A percentile compares a stretch with the other conserved stretches of the same genome.
These are phyloP conservation scores for Sphagnum fallax DNA, from an alignment of 228 moss, liverwort and hornwort genomes.

Conservation along the genomic window DNA sequence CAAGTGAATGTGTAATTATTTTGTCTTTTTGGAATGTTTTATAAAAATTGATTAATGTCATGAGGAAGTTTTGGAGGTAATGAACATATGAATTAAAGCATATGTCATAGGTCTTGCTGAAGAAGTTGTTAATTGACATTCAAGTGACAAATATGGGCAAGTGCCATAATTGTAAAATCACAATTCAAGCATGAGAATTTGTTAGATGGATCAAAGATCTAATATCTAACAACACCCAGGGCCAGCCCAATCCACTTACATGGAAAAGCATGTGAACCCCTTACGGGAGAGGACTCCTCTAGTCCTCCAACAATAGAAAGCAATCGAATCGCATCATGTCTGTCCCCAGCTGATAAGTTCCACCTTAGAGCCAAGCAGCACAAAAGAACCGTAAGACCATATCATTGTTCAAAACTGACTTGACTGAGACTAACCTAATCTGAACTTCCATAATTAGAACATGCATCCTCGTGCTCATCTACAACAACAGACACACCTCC, in stretches of 20 bases:
- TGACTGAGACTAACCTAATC: background rate
- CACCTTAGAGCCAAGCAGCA: background rate
- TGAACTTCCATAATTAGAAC: constrained; percentile 6
- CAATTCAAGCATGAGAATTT: no score
- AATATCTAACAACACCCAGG: background rate
- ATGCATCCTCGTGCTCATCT: constrained; percentile 10
- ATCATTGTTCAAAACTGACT: background rate
- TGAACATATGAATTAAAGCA: no score
- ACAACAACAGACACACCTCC: background rate
- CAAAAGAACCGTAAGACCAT: background rate
- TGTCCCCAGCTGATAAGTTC: background rate
- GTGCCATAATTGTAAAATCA: no score
- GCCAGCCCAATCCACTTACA: background rate
- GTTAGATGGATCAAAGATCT: no score
- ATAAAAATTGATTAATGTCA: no score
- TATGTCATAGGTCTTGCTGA: no score
- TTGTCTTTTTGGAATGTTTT: no score
- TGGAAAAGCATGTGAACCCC: background rate
- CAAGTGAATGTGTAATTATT: no score
- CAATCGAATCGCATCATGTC: no score
- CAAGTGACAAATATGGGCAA: no score
- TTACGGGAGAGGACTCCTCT: background rate
- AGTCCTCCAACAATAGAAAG: background rate
- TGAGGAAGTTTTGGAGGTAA: no score
- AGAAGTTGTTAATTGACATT: no score